phyloP scores from a whole-genome alignment of 805 yeast species.

The Saccharomycopsis selenospora region DNA sequence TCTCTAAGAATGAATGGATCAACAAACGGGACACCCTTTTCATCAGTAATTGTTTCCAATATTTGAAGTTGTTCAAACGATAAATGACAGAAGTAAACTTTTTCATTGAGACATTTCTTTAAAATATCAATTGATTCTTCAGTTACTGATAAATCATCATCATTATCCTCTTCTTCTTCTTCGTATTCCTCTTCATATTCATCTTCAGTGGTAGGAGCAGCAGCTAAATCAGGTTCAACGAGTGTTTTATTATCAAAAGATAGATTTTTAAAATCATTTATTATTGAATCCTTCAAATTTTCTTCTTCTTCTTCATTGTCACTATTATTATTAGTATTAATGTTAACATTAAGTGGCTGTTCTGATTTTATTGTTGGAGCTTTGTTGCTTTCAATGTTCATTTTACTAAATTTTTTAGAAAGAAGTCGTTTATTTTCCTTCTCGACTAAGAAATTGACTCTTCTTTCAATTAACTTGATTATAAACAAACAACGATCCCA shows the following conservation, averaged over 20 bases:
- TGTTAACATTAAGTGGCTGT: too few relatives aligned
- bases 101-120: slow-evolving; percentile 32
- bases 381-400: neutral
- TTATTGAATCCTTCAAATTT: neutral
- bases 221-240: neutral
- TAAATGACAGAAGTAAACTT: slow-evolving; percentile 42
- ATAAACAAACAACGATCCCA: slow-evolving; percentile 48
- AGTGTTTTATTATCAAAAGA: neutral
- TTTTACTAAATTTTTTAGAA: neutral
- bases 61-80: slow-evolving; percentile 40
- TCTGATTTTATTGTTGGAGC: too few relatives aligned
- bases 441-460: slow-evolving; percentile 20
- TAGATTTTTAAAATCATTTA: slow-evolving; percentile 2
- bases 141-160: slow-evolving; percentile 18
- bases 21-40: slow-evolving; percentile 33
- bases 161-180: slow-evolving; percentile 18
- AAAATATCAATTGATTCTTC: slow-evolving; percentile 22
- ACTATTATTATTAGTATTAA: neutral
- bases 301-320: neutral
- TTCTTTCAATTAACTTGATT: slow-evolving; percentile 35
- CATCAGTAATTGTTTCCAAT: slow-evolving; percentile 35
- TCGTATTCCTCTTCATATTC: neutral
- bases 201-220: neutral
- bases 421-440: neutral
- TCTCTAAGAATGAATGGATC: slow-evolving; percentile 34